phyloP scores from a whole-genome alignment of 1,139 yeast genomes.

The Kluyveromyces sp. region DNA sequence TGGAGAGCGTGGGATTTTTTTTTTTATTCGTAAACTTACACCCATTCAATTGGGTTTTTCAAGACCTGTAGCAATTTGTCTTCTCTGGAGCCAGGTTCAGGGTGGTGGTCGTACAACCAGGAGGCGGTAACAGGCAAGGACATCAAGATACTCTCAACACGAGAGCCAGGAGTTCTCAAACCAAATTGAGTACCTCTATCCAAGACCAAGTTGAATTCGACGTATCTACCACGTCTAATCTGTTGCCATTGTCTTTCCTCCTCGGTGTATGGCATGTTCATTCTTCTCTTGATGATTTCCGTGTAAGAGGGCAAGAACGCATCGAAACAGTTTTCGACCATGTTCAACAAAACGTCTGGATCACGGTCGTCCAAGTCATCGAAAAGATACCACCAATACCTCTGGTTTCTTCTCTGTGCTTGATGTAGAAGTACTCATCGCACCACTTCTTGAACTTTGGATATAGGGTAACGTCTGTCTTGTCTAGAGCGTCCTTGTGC shows the following conservation, averaged over 20 bases:
- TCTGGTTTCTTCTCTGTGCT: slow-evolving; percentile 81
- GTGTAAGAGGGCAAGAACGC: slow-evolving; percentile 83
- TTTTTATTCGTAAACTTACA: slow-evolving; percentile 18
- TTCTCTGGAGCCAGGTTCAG: slow-evolving; percentile 74
- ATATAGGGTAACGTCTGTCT: slow-evolving; percentile 58
- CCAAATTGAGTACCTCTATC: slow-evolving; percentile 98
- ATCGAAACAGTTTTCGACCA: slow-evolving; percentile 75
- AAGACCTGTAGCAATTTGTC: slow-evolving; percentile 62
- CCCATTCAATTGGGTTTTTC: slow-evolving; percentile 76
- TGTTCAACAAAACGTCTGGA: slow-evolving; percentile 61
- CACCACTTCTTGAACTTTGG: slow-evolving; percentile 93
- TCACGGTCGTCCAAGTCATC: slow-evolving; percentile 78
- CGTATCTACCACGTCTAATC: slow-evolving; percentile 91
- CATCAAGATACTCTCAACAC: slow-evolving; percentile 89
- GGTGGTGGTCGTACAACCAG: slow-evolving; percentile 86
- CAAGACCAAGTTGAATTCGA: slow-evolving; percentile 88
- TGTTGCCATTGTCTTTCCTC: slow-evolving; percentile 92
- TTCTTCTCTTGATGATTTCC: slow-evolving; percentile 66
- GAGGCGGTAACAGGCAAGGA: slow-evolving; percentile 83
- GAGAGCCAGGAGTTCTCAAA: slow-evolving; percentile 87
- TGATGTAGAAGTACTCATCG: slow-evolving; percentile 81
- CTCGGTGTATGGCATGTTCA: slow-evolving; percentile 62
- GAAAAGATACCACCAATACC: slow-evolving; percentile 96
- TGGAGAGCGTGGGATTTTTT: not conserved
- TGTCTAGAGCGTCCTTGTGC: slow-evolving; percentile 83